Percentiles rank a stretch among this genome's conserved stretches.
These are phyloP conservation scores for Plasmopara muralis DNA, from an alignment of 352 stramenopile species.

Conservation along the genomic window DNA sequence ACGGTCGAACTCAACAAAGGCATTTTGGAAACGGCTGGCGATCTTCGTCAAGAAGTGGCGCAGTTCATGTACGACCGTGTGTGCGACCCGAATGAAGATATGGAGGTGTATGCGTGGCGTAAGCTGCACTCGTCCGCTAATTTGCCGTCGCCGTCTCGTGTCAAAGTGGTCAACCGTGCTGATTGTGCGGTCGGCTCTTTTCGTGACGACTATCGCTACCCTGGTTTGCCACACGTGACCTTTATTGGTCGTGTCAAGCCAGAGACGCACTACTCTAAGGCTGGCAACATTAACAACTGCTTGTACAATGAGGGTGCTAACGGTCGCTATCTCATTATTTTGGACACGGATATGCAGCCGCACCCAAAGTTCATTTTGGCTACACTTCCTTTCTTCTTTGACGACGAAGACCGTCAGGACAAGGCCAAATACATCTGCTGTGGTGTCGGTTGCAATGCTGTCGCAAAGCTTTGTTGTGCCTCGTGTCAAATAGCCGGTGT, in stretches of 20 bases:
- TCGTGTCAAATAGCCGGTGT: slow-evolving; percentile 81
- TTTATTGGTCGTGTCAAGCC: slow-evolving; percentile 78
- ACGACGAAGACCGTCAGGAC: slow-evolving; percentile 61
- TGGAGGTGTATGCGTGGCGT: slow-evolving; percentile 79
- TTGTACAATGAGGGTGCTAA: slow-evolving; percentile 81
- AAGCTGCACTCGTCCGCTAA: slow-evolving; percentile 82
- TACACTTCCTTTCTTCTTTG: slow-evolving; percentile 77
- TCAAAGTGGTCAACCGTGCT: slow-evolving; percentile 56
- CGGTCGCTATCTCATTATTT: slow-evolving; percentile 71
- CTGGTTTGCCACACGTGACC: slow-evolving; percentile 63
- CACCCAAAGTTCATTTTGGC: slow-evolving; percentile 71
- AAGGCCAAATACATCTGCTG: slow-evolving; percentile 79
- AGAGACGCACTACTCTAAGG: slow-evolving; percentile 79
- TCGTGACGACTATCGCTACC: slow-evolving; percentile 78
- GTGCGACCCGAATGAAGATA: slow-evolving; percentile 76
- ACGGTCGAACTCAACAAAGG: slow-evolving; percentile 74
- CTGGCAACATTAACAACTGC: slow-evolving; percentile 85
- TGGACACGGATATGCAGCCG: slow-evolving; percentile 83
- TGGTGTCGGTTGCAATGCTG: slow-evolving; percentile 60
- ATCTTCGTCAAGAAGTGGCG: slow-evolving; percentile 71
- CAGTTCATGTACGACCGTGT: slow-evolving; percentile 85
- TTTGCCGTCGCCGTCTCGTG: slow-evolving; percentile 50
- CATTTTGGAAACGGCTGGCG: slow-evolving; percentile 70
- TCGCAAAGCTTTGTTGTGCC: slow-evolving; percentile 77
- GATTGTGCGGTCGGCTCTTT: slow-evolving; percentile 78